These are phyloP conservation scores for Ceratobasidium sp. DNA, from an alignment of 1,284 basidiomycete genomes.

Conservation along the genomic window DNA sequence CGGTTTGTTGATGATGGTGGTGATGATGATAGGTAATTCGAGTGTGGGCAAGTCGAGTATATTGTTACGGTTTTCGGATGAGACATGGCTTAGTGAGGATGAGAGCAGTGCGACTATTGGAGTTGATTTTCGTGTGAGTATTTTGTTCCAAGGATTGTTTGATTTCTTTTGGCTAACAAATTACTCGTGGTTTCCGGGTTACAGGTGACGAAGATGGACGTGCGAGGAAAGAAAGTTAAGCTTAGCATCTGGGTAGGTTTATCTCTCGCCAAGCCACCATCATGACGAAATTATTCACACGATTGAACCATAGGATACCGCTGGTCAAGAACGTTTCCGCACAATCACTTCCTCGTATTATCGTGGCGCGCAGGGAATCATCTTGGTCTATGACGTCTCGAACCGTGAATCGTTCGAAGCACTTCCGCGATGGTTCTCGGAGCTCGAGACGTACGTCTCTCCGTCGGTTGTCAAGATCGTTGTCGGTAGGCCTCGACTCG, in stretches of 20 bases:
- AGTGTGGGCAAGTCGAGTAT: constrained; percentile 94
- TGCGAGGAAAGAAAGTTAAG: constrained; percentile 83
- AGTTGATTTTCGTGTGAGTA: constrained; percentile 81
- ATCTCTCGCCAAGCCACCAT: neutral
- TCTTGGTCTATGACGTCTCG: constrained; percentile 94
- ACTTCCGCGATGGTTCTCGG: constrained; percentile 92
- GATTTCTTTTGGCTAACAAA: constrained; percentile 13
- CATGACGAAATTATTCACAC: constrained; percentile 2
- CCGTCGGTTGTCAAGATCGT: constrained; percentile 93
- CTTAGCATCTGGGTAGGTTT: constrained; percentile 82
- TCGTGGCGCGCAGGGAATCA: constrained; percentile 93
- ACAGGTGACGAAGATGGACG: constrained; percentile 86
- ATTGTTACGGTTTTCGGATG: constrained; percentile 93
- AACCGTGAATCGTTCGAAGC: constrained; percentile 93
- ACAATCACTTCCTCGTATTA: constrained; percentile 95
- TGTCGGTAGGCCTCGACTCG: constrained; percentile 64
- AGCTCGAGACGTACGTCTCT: constrained; percentile 94
- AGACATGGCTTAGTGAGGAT: constrained; percentile 95
- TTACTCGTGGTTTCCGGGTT: no score
- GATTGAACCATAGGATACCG: constrained; percentile 77
- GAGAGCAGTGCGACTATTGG: constrained; percentile 96
- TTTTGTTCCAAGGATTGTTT: neutral
- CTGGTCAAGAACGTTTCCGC: constrained; percentile 91
- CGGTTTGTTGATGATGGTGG: no score
- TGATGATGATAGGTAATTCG: constrained; percentile 88